Evolutionary conservation across 306 rosid genomes (phyloP), one percentile per base, ranked within the genome.

Genomic region (Vigna reflexopilosa): DNA sequence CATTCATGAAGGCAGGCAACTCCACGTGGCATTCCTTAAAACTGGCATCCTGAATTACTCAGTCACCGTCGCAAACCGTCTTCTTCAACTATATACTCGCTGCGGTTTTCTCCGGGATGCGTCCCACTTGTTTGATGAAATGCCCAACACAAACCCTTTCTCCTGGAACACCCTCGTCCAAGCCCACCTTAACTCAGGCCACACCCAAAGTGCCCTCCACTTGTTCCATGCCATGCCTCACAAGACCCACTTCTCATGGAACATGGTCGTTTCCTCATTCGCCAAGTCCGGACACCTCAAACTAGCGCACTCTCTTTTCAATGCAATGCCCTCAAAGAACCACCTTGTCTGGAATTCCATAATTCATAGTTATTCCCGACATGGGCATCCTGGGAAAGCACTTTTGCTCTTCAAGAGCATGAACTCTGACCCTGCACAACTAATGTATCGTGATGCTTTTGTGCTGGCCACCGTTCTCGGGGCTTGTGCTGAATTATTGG

Each of bases 141-240:
- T 92, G 90, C 86, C 93, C 24, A 86, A 71, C 0, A 81, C 80
- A 63, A 91, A 91, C 61, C 44, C 83, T 52, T 92, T 90, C 86
- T 89, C 97, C 0, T 90, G 91, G 91, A 90, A 70, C 77, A 84
- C 97, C 34, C 76, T 88, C 72, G 49, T 89, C 15, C 91, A 89
- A 67, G 88, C 87, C 32, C 80, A 83, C 66, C 84, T 90, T 76
- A 86, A 88, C 71, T 82, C 81, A 10, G 91, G 91, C 66, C 55
- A 85, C 77, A 70, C 56, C 49, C 50, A 70, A 42, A 77, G 28
- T 75, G 85, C 98, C 15, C 76, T 93, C 6, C 77, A 82, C 51
- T 58, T 93, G 73, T 90, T 93, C 77, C 50, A 77, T 2, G 75
- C 77, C 16, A 93, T 93, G 98, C 80, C 94, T 63, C 61, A 67